Conservation (phyloP, 2,329 filamentous ascomycete species). For the Aspergillus fumigatiaffinis region DNA sequence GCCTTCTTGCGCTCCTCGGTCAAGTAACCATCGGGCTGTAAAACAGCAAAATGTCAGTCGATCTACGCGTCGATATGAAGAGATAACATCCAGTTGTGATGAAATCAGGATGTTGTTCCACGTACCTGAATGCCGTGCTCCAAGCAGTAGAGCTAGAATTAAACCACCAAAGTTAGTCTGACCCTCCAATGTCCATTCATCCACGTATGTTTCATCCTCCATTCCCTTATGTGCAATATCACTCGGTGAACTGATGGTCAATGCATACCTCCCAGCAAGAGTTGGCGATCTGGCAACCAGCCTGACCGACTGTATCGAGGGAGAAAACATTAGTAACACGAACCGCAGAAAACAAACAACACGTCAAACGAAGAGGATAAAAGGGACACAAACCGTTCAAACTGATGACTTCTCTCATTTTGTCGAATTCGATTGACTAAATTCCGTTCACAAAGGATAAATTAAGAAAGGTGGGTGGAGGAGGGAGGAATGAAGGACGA, state of each 20-base stretch:
- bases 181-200: conserved; percentile 10
- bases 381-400: conserved; percentile 76
- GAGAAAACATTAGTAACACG: conserved; percentile 21
- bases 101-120: conserved; percentile 20
- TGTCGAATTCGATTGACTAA: conserved; percentile 42
- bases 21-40: conserved; percentile 93
- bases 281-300: conserved; percentile 99
- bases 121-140: conserved; percentile 98
- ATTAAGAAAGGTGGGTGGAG: conserved; percentile 26
- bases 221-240: not conserved
- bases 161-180: conserved; percentile 31
- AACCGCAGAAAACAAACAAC: conserved; percentile 16
- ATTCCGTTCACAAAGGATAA: conserved; percentile 13
- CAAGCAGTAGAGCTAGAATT: conserved; percentile 89
- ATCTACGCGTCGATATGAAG: not conserved
- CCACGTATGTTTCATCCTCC: conserved; percentile 1
- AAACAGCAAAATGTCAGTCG: conserved; percentile 13
- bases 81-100: not conserved
- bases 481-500: conserved; percentile 29
- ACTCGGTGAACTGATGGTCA: conserved; percentile 3
- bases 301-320: conserved; percentile 79
- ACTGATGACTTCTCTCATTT: conserved; percentile 98
- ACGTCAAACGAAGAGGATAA: conserved; percentile 10
- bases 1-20: conserved; percentile 95
- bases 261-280: conserved; percentile 98